These are phyloP conservation scores for Carallia pectinifolia DNA, from an alignment of 345 rosid species.

Conservation along the genomic window DNA sequence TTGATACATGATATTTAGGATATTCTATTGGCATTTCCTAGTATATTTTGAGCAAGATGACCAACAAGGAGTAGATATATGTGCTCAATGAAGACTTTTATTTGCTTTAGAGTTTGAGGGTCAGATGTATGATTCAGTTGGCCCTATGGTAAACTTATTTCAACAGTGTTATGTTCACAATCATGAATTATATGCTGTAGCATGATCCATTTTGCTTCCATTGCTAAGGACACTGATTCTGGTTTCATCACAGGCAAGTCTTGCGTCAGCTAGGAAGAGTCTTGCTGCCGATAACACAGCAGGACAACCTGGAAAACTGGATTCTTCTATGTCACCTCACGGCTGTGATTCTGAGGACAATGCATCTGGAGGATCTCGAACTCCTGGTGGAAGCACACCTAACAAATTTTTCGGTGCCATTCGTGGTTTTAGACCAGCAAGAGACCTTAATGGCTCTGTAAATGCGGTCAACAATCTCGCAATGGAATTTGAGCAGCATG, in stretches of 20 bases:
- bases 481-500: constrained; percentile 75
- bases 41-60: too few relatives aligned
- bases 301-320: constrained; percentile 52
- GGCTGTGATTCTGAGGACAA: constrained; percentile 72
- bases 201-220: constrained; percentile 6
- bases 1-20: too few relatives aligned
- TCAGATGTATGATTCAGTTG: background rate
- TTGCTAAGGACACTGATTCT: background rate
- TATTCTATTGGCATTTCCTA: too few relatives aligned
- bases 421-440: constrained; percentile 41
- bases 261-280: constrained; percentile 72
- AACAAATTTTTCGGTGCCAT: constrained; percentile 34
- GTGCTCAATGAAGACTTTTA: background rate
- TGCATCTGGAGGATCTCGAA: constrained; percentile 51
- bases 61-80: too few relatives aligned
- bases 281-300: constrained; percentile 53
- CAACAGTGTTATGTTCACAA: too few relatives aligned
- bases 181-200: background rate
- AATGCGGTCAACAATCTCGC: constrained; percentile 50
- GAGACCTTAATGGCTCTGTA: constrained; percentile 58
- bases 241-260: constrained; percentile 54
- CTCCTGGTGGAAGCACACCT: constrained; percentile 66
- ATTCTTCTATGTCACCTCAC: constrained; percentile 50
- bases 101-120: background rate
- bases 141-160: background rate